phyloP scores from a whole-genome alignment of 768 basidiomycete species.

The Xerocomellus intermedius region DNA sequence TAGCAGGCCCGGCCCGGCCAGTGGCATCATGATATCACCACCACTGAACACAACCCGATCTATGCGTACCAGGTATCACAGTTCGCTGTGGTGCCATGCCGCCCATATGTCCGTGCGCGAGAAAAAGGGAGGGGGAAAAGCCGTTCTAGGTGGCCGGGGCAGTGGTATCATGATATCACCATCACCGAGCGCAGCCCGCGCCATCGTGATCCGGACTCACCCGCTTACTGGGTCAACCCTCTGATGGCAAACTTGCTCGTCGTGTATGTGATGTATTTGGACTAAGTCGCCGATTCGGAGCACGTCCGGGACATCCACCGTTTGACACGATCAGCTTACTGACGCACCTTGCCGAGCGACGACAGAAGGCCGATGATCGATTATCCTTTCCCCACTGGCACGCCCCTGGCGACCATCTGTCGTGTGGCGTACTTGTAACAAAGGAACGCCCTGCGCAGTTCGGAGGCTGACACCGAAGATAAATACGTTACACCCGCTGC shows the following conservation, averaged over 20 bases:
- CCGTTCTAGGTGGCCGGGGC: neutral
- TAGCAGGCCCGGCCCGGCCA: neutral
- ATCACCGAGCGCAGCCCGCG: neutral
- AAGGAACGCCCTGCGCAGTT: constrained; percentile 11
- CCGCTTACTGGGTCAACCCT: neutral
- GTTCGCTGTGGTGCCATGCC: neutral
- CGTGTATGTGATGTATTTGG: neutral
- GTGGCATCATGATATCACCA: neutral
- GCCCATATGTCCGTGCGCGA: neutral
- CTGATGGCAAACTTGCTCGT: neutral
- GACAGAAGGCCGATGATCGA: neutral
- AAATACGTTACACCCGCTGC: neutral
- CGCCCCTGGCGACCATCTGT: neutral
- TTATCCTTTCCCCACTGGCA: neutral
- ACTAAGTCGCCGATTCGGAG: neutral
- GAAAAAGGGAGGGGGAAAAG: neutral
- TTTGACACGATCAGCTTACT: neutral
- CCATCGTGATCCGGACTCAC: too few relatives aligned
- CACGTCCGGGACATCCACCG: neutral
- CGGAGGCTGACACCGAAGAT: neutral
- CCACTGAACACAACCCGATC: neutral
- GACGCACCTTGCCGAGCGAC: neutral
- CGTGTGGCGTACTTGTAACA: constrained; percentile 12
- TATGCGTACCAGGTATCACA: neutral
- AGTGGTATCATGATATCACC: neutral